Base-by-base conservation (phyloP, 495 filamentous ascomycete genomes). In the Lepidopterella palustris region DNA sequence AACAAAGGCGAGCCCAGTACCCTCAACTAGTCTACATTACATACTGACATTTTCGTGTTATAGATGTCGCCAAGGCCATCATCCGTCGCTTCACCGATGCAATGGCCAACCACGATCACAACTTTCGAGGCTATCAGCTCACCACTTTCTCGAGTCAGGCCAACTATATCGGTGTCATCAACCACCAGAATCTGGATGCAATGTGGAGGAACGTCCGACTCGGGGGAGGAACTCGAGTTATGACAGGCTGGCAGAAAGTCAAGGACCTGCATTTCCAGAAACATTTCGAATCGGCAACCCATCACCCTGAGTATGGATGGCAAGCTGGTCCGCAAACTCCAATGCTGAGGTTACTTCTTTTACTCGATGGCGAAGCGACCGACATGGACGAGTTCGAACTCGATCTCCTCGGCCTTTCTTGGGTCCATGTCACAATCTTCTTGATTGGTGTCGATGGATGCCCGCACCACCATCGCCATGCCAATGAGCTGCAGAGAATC, bases 371-470 rank as follows among this genome's bases (percentile, higher is more conserved):
- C 8, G 77, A 79, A 65, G 74, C 76, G 10, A 72, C 65, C 5
- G 77, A 79, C 35, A 79, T 79, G 72, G 74, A 79, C 55, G 77
- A 78, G 55, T 79, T 79, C 58, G 76, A 79, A 52, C 68, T 79
- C 5, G 76, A 78, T 50, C 65, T 79, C 4, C 69, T 79, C 25
- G 63, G 73, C 21, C 72, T 76, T 13, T 69, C 71, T 10, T 79
- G 77, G 77, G 77, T 73, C 0, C 74, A 78, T 62, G 71, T 77
- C 26, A 79, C 77, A 0, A 77, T 79, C 53, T 78, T 79, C 66
- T 49, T 79, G 55, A 77, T 79, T 39, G 77, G 77, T 24, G 75
- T 76, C 4, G 76, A 79, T 61, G 74, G 76, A 24, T 79, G 76
- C 57, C 76, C 74, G 1, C 73, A 78, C 55, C 76, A 79, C 50